phyloP scores from a whole-genome alignment of 257 asterid genomes.

The Plantago ovata region DNA sequence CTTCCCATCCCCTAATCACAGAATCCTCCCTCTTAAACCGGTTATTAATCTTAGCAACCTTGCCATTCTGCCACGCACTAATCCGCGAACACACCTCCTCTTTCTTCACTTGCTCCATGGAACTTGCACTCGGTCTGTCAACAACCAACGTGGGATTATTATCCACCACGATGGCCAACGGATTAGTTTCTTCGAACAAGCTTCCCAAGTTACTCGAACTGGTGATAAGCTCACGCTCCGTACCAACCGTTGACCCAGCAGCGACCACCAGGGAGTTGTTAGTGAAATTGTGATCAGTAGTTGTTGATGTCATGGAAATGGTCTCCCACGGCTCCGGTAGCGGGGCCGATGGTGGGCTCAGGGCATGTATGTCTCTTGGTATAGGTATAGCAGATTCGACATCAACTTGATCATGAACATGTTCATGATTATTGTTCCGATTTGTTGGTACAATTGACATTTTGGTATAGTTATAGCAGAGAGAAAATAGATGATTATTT shows the following conservation, averaged over 20 bases:
- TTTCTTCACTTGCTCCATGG: conserved; percentile 68
- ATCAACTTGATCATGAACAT: too few species aligned
- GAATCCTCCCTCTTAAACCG: conserved; percentile 88
- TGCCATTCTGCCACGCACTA: conserved; percentile 78
- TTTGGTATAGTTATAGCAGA: too few species aligned
- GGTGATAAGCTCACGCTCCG: conserved; percentile 27
- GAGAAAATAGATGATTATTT: too few species aligned
- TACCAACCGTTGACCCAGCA: conserved; percentile 18
- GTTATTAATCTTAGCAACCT: conserved; percentile 71
- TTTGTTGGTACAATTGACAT: too few species aligned
- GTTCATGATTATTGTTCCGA: too few species aligned
- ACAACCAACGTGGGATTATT: conserved; percentile 17
- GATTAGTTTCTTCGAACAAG: conserved; percentile 40
- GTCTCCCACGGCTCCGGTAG: conserved; percentile 42
- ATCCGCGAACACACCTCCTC: conserved; percentile 88
- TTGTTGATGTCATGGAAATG: conserved; percentile 41
- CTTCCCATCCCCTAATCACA: conserved; percentile 69
- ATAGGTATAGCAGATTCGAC: too few species aligned
- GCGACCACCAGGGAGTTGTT: too few species aligned
- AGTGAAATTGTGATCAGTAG: too few species aligned
- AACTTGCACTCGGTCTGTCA: conserved; percentile 30
- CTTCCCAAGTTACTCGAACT: conserved; percentile 33
- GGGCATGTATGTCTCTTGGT: conserved; percentile 73
- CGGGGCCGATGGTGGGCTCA: conserved; percentile 45
- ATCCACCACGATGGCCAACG: conserved; percentile 76